A percentile compares a stretch with the other conserved stretches of the same genome.
Evolutionary conservation across 495 filamentous ascomycete species (phyloP).

Genomic region (Trichoderma gamsii): DNA sequence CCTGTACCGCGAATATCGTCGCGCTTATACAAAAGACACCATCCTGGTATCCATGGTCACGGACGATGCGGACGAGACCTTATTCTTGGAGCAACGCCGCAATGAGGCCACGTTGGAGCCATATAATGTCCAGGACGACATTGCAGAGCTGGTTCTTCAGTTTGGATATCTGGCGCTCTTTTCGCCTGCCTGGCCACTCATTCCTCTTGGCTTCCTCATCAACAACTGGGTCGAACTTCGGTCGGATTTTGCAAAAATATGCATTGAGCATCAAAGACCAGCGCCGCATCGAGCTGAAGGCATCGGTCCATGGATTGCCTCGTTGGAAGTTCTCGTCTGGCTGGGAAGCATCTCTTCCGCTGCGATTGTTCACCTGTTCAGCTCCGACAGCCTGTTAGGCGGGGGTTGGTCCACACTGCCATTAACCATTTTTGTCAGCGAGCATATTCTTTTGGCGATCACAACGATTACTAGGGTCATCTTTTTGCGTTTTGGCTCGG

Average conservation of each 20-base stretch:
- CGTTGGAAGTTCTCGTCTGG: constrained; percentile 15
- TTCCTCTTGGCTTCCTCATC: constrained; percentile 19
- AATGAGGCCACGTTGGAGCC: constrained; percentile 17
- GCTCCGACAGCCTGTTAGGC: constrained; percentile 11
- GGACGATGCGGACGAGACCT: constrained; percentile 7
- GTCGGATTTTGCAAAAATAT: constrained; percentile 20
- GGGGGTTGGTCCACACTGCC: constrained; percentile 15
- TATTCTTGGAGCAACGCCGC: constrained; percentile 13
- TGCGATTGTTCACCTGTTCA: constrained; percentile 17
- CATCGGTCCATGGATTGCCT: constrained; percentile 19
- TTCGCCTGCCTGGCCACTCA: constrained; percentile 19
- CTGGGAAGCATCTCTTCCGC: constrained; percentile 20
- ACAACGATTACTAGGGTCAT: not conserved
- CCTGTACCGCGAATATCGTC: constrained; percentile 17
- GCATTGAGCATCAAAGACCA: constrained; percentile 18
- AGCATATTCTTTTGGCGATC: constrained; percentile 14
- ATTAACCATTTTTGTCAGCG: constrained; percentile 16
- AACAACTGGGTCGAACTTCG: constrained; percentile 21
- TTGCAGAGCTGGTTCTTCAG: constrained; percentile 19
- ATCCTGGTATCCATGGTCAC: not conserved
- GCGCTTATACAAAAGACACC: not conserved
- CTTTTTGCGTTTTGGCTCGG: constrained; percentile 7
- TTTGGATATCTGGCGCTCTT: constrained; percentile 20
- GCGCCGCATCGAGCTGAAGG: constrained; percentile 17
- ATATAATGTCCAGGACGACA: constrained; percentile 20